Evolutionary conservation across 257 asterid species (phyloP).

Genomic region (Solanum bulbocastanum): DNA sequence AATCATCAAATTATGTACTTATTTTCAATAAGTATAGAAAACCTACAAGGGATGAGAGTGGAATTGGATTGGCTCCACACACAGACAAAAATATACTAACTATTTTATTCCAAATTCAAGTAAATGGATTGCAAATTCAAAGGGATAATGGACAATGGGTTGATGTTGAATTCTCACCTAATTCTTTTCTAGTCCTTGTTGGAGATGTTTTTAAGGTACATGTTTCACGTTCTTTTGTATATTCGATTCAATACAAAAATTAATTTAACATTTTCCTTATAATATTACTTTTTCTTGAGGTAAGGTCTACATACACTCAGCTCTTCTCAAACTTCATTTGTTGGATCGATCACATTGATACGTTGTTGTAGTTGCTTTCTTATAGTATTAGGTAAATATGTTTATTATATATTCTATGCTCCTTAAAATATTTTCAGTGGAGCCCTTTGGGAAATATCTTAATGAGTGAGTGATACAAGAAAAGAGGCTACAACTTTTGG

Average conservation of each 20-base stretch:
- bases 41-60: not conserved
- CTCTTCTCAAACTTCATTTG: no score
- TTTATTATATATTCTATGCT: not conserved
- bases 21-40: not conserved
- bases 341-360: no score
- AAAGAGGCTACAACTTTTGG: not conserved
- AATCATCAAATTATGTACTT: not conserved
- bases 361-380: not conserved
- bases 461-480: not conserved
- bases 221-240: not conserved
- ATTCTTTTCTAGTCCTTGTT: not conserved
- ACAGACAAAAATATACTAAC: not conserved
- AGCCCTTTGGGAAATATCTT: not conserved
- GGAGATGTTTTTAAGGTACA: not conserved
- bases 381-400: not conserved
- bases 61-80: not conserved
- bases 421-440: not conserved
- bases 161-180: not conserved
- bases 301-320: no score
- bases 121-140: not conserved
- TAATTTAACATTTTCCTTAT: not conserved
- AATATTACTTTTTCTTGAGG: not conserved
- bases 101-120: not conserved
- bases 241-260: no score
- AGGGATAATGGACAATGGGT: not conserved